These are phyloP conservation scores for Polytrichum commune DNA, from an alignment of 225 moss, liverwort and hornwort genomes.

Conservation along the genomic window DNA sequence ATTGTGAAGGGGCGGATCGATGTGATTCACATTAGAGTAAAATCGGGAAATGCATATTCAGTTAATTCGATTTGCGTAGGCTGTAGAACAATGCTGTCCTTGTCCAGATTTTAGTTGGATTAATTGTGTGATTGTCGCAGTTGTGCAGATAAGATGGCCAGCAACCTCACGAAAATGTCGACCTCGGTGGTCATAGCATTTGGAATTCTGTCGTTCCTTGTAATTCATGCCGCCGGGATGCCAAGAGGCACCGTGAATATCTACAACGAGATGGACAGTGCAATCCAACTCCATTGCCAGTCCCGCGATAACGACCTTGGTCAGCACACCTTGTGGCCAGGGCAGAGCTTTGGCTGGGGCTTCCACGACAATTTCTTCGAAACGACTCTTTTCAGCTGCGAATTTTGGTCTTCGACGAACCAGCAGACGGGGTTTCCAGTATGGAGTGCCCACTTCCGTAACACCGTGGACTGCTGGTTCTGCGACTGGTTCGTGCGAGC, in stretches of 20 bases:
- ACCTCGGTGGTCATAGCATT: too few species aligned
- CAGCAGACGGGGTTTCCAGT: background rate
- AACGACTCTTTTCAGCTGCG: background rate
- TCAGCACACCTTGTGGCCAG: slow-evolving; percentile 1
- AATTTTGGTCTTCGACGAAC: background rate
- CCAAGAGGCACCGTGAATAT: background rate
- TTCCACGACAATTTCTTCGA: slow-evolving; percentile 5
- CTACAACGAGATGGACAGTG: background rate
- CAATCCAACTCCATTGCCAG: background rate
- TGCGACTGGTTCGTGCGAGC: background rate
- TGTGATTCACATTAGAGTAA: too few species aligned
- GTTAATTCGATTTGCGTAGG: too few species aligned
- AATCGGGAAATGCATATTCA: too few species aligned
- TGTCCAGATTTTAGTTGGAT: too few species aligned
- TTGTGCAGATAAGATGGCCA: too few species aligned
- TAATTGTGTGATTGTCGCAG: too few species aligned
- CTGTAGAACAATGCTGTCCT: too few species aligned
- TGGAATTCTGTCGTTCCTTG: too few species aligned
- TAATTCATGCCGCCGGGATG: too few species aligned
- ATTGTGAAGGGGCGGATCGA: too few species aligned
- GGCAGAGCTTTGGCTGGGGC: background rate
- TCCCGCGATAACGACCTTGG: background rate
- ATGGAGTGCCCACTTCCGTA: background rate
- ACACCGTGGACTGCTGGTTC: background rate
- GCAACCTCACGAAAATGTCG: too few species aligned